phyloP scores from a whole-genome alignment of 495 filamentous ascomycete genomes.

The Tuber calosporum region DNA sequence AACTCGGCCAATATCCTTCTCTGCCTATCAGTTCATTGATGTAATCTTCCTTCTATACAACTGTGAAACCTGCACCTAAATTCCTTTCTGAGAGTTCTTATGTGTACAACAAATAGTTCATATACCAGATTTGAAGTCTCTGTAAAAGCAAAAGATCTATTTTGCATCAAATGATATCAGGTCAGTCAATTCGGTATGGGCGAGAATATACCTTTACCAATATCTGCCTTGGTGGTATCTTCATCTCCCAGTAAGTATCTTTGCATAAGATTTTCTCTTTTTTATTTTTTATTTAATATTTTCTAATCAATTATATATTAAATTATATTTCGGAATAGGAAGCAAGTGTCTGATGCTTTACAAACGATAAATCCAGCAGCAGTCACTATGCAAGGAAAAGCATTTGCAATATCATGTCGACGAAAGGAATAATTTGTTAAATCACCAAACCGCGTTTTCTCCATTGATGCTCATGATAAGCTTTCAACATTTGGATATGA shows the following conservation, averaged over 20 bases:
- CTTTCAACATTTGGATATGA: slow-evolving; percentile 17
- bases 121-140: background rate
- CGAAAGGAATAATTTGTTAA: background rate
- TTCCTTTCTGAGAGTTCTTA: background rate
- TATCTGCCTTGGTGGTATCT: background rate
- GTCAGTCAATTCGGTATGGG: background rate
- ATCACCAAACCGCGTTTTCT: slow-evolving; percentile 5
- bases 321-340: background rate
- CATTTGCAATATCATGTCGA: background rate
- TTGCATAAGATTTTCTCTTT: too few species aligned
- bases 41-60: background rate
- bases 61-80: background rate
- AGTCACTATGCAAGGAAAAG: too few species aligned
- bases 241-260: too few species aligned
- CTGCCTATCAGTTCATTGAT: background rate
- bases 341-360: background rate
- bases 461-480: slow-evolving; percentile 12
- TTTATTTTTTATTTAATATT: too few species aligned
- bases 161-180: slow-evolving; percentile 1
- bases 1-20: background rate
- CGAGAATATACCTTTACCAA: slow-evolving; percentile 1
- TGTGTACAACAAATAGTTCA: background rate
- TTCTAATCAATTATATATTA: too few species aligned
- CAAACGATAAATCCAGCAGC: background rate
- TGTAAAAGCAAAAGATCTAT: background rate